Evolutionary conservation across 805 yeast genomes (phyloP).

Genomic region (Pichia heedii): DNA sequence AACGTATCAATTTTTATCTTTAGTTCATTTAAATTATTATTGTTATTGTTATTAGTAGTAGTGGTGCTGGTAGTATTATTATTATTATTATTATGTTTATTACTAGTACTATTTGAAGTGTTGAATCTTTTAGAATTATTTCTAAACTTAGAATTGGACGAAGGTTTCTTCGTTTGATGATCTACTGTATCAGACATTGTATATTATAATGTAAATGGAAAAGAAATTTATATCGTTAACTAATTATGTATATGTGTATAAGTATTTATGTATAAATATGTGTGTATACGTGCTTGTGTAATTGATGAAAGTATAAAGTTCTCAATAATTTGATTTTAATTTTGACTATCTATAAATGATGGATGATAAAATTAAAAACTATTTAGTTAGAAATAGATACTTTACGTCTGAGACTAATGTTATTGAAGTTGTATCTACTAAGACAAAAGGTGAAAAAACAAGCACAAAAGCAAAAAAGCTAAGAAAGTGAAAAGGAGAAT

Average conservation of each 20-base stretch:
- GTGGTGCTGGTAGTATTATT: neutral
- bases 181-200: slow-evolving; percentile 27
- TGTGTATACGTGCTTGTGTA: neutral
- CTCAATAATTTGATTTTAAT: no score
- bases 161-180: slow-evolving; percentile 5
- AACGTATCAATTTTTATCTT: slow-evolving; percentile 44
- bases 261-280: neutral
- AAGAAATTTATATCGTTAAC: no score
- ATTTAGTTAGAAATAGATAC: no score
- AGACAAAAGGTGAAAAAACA: no score
- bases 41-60: neutral
- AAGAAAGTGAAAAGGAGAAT: no score
- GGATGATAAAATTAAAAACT: no score
- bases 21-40: slow-evolving; percentile 15
- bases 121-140: slow-evolving; percentile 30
- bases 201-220: neutral
- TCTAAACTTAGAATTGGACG: slow-evolving; percentile 28
- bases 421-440: no score
- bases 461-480: no score
- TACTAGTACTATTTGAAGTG: neutral
- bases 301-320: no score
- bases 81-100: neutral
- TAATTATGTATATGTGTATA: no score
- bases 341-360: no score
- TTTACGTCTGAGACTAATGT: no score